Percentiles rank a stretch among this genome's conserved stretches.
Evolutionary conservation across 352 stramenopile genomes (phyloP).

Genomic region (Globisporangium emineosum): DNA sequence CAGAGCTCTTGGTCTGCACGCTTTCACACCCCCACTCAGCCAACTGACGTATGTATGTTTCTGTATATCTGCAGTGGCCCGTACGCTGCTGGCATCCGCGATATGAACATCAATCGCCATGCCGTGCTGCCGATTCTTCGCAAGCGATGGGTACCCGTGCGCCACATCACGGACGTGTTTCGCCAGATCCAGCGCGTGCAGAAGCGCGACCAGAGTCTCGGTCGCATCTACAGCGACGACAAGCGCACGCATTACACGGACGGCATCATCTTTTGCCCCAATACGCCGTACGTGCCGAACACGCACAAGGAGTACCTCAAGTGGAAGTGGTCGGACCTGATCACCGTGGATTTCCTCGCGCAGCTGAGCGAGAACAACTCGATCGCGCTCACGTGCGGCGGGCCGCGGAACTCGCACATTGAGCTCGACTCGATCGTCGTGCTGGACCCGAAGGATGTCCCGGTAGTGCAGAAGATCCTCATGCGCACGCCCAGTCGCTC

Average conservation of each 20-base stretch:
- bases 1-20: background rate
- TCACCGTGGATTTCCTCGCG: slow-evolving; percentile 86
- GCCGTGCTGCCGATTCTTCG: slow-evolving; percentile 73
- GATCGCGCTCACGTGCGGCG: slow-evolving; percentile 69
- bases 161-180: slow-evolving; percentile 83
- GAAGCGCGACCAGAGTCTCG: slow-evolving; percentile 75
- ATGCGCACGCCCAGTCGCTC: slow-evolving; percentile 49
- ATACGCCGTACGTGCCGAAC: slow-evolving; percentile 80
- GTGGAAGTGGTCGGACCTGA: slow-evolving; percentile 91
- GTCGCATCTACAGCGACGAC: slow-evolving; percentile 76
- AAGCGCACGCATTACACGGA: slow-evolving; percentile 89
- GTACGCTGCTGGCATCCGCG: slow-evolving; percentile 63
- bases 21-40: background rate
- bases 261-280: slow-evolving; percentile 88
- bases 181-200: slow-evolving; percentile 74
- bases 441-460: slow-evolving; percentile 72
- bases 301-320: slow-evolving; percentile 89
- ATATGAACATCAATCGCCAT: slow-evolving; percentile 59
- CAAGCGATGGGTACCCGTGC: slow-evolving; percentile 81
- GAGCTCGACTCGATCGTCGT: slow-evolving; percentile 83
- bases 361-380: slow-evolving; percentile 52
- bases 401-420: slow-evolving; percentile 70
- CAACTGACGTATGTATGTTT: background rate
- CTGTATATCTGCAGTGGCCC: slow-evolving; percentile 38
- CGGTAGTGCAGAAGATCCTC: slow-evolving; percentile 66